Base-by-base conservation (phyloP, 192 early-diverging fungal genomes). In the Backusella liffmaniae region DNA sequence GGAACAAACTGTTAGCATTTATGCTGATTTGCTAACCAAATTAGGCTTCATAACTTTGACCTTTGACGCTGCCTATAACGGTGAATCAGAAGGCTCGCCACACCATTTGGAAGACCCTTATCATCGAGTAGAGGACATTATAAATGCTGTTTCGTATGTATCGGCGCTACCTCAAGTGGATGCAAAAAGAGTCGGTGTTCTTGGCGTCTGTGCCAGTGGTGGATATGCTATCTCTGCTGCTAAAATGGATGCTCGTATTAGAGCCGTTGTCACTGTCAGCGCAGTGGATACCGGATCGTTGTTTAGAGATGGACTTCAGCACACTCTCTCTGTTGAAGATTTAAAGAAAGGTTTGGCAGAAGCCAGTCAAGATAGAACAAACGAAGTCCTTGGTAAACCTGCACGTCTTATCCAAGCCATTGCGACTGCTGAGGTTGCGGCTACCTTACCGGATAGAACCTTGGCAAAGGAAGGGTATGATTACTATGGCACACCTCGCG, bases 171-270 rank as follows among this genome's bases (percentile, higher is more conserved):
- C 76, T 1, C 34, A 77, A 2, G 79, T 81, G 5, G 76, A 81
- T 42, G 32, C 79, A n/a, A 32, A 21, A 13, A 37, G 72, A 0
- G 46, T 81, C 26, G 79, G 79, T n/a, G 35, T 77, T 23, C 29
- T 81, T n/a, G 79, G 79, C 41, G 34, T 81, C 30, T 81, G 79
- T 62, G 79, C 79, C 3, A 68, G 79, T 36, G 79, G 79, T 9
- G 79, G 79, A 26, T 81, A 77, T 21, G 66, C 56, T 1, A 6
- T 77, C 18, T 21, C 30, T 32, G 67, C 76, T 5, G 66, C 76
- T 12, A 70, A 76, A n/a, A 53, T 66, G 2, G 79, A 81, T 32
- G 3, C 6, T 3, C 79, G 79, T 13, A 36, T 81, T 66, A 81
- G 73, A 53, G 79, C 76, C 21, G 35, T 77, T 8, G 79, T 67